These are phyloP conservation scores for Starmerella scarabaei DNA, from an alignment of 805 yeast genomes.

Conservation along the genomic window DNA sequence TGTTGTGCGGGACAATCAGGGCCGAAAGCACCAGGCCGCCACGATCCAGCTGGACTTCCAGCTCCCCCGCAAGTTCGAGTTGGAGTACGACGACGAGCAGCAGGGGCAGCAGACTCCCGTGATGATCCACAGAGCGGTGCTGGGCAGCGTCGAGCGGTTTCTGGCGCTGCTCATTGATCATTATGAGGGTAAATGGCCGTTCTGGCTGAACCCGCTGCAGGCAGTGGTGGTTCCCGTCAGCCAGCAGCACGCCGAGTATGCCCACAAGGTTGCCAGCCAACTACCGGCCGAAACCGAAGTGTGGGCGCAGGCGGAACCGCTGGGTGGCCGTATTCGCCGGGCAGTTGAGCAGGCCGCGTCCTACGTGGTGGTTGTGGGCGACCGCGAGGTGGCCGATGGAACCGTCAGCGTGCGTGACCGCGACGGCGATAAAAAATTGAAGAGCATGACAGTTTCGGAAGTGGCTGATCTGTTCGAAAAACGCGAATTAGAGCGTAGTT, in stretches of 20 bases:
- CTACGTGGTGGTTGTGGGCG: slow-evolving; percentile 77
- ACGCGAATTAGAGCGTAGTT: not conserved
- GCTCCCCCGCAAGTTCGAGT: slow-evolving; percentile 69
- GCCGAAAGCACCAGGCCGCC: slow-evolving; percentile 83
- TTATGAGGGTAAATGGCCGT: slow-evolving; percentile 90
- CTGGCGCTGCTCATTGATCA: slow-evolving; percentile 84
- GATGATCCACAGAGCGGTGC: slow-evolving; percentile 91
- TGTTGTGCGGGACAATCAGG: slow-evolving; percentile 62
- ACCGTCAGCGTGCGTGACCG: slow-evolving; percentile 53
- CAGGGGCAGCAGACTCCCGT: slow-evolving; percentile 54
- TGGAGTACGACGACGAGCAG: slow-evolving; percentile 44
- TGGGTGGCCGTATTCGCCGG: slow-evolving; percentile 68
- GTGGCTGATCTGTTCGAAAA: slow-evolving; percentile 38
- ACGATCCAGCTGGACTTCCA: slow-evolving; percentile 94
- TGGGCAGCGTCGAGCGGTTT: slow-evolving; percentile 89
- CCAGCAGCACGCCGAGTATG: slow-evolving; percentile 43
- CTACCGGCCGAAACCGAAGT: slow-evolving; percentile 59
- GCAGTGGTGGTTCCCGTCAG: slow-evolving; percentile 66
- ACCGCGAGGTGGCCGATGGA: slow-evolving; percentile 52
- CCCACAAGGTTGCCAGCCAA: slow-evolving; percentile 35
- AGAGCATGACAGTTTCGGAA: slow-evolving; percentile 37
- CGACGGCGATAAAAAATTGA: slow-evolving; percentile 32
- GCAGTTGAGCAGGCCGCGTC: slow-evolving; percentile 64
- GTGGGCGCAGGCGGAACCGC: slow-evolving; percentile 61
- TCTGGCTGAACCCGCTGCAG: slow-evolving; percentile 91